These are phyloP conservation scores for Casuarina equisetifolia DNA, from an alignment of 306 rosid genomes.

Conservation along the genomic window DNA sequence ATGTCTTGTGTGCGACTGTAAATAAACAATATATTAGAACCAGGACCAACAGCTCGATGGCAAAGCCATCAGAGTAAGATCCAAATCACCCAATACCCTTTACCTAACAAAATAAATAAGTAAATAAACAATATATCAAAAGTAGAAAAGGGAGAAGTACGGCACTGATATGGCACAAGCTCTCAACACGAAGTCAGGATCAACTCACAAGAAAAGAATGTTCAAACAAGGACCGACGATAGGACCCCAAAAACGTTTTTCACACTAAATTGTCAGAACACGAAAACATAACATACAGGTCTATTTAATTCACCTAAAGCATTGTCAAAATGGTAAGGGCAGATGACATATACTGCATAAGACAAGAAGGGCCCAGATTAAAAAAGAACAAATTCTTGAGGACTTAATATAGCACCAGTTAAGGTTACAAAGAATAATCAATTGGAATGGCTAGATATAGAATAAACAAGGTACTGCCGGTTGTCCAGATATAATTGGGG, in stretches of 20 bases:
- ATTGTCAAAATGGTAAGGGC: not conserved
- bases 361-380: not conserved
- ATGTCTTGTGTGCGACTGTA: not conserved
- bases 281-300: not conserved
- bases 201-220: not conserved
- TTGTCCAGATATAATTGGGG: not conserved
- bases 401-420: constrained; percentile 1
- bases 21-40: not conserved
- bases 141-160: not conserved
- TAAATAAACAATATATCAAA: not conserved
- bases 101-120: not conserved
- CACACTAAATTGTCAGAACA: not conserved
- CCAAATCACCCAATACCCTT: too few species aligned
- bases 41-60: too few species aligned
- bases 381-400: not conserved
- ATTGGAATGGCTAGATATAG: not conserved
- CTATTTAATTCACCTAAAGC: constrained; percentile 11
- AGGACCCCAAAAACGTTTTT: not conserved
- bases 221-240: not conserved
- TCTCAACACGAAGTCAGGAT: not conserved
- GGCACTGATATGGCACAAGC: not conserved
- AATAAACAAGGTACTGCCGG: not conserved
- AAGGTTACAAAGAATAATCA: not conserved
- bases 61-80: too few species aligned
- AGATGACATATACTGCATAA: not conserved